These are phyloP conservation scores for Basipetospora chlamydospora DNA, from an alignment of 2,329 filamentous ascomycete species.

Conservation along the genomic window DNA sequence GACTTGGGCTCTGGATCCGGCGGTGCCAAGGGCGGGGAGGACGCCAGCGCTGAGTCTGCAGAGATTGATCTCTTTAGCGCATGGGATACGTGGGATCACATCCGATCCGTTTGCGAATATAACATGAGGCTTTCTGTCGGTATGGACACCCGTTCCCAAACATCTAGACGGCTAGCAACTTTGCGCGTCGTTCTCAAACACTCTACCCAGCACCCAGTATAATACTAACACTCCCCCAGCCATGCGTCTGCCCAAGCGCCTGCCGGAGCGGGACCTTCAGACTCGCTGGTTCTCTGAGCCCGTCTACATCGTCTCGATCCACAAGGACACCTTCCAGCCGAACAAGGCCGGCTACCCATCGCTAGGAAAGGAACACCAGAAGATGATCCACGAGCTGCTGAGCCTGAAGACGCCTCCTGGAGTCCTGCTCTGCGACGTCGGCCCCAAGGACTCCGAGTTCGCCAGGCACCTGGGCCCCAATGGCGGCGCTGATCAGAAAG, in stretches of 20 bases:
- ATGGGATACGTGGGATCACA: slow-evolving; percentile 90
- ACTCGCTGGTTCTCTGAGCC: slow-evolving; percentile 58
- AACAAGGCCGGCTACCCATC: slow-evolving; percentile 49
- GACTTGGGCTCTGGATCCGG: background rate
- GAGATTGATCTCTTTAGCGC: slow-evolving; percentile 58
- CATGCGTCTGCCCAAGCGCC: slow-evolving; percentile 34
- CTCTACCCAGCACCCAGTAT: no score
- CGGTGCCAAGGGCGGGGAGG: background rate
- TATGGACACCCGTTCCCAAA: no score
- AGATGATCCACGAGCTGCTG: slow-evolving; percentile 48
- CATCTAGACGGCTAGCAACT: no score
- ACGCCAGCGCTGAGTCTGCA: slow-evolving; percentile 20
- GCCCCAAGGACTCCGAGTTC: slow-evolving; percentile 26
- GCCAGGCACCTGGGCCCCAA: background rate
- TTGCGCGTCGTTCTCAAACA: no score
- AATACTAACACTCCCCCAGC: slow-evolving; percentile 9
- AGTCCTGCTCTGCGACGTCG: slow-evolving; percentile 48
- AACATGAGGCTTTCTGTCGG: slow-evolving; percentile 66
- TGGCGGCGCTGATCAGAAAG: background rate
- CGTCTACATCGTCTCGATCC: slow-evolving; percentile 45
- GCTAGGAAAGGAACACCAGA: slow-evolving; percentile 46
- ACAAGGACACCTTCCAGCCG: slow-evolving; percentile 36
- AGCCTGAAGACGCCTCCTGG: slow-evolving; percentile 48
- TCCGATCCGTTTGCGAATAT: slow-evolving; percentile 78
- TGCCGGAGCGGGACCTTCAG: slow-evolving; percentile 46